Evolutionary conservation across 805 yeast genomes (phyloP), one percentile per base, ranked within the genome.

Genomic region (Candida maris): DNA sequence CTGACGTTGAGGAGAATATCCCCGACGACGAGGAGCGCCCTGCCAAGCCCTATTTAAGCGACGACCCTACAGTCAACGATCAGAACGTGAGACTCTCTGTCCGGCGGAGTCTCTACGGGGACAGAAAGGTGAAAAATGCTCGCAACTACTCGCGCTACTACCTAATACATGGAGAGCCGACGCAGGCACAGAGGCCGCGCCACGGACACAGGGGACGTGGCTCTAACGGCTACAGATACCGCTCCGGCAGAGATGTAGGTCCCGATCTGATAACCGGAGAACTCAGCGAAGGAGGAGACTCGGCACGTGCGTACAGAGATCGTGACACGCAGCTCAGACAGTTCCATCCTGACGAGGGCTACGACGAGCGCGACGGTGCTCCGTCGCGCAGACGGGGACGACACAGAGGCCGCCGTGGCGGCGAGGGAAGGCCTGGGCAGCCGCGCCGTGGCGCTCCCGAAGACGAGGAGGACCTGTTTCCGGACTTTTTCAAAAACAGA

Each of bases 161-260:
- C 59, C 62, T 79, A 39, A 52, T 78, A 13, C 81, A 82, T 46
- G 91, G 91, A 3, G 88, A 79, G 52, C 91, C 88, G 3, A 75
- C 76, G 10, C 39, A 37, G 13, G 40, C 54, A 62, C 52, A 63
- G 48, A 50, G 71, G 41, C 21, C 42, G 17, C 32, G 37, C 17
- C 34, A n/a, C 8, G 15, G 15, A 7, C 24, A 22, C 24, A 9
- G 24, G 9, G 10, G 10, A 12, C 12, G 12, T 12, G 9, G 34
- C 9, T 21, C 31, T 19, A 35, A 30, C 27, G 53, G 49, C 23
- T 35, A 44, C 19, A 45, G 49, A 12, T 34, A 27, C 32, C 29
- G 41, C 33, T 27, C 28, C 35, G 18, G 20, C 10, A 22, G 38
- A 17, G 49, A 44, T 23, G 24, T 8, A 12, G 28, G 14, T 7